phyloP scores from a whole-genome alignment of 2,329 filamentous ascomycete species.

The Hymenoscyphus fructigenus region DNA sequence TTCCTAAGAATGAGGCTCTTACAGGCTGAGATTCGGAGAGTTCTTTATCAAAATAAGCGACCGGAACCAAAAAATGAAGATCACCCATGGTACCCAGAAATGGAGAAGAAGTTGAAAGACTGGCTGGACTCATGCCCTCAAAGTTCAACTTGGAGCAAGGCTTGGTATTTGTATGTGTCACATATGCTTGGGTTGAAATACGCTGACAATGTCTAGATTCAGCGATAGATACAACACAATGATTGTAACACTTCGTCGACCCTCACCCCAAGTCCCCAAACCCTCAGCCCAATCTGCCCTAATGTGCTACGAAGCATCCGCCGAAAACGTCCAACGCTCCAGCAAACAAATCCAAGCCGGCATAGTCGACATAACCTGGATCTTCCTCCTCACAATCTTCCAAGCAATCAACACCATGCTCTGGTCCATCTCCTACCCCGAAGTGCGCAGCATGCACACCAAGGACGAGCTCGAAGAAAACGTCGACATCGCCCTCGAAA shows the following conservation, averaged over 20 bases:
- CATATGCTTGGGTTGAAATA: not conserved
- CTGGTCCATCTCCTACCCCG: slow-evolving; percentile 86
- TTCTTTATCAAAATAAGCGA: slow-evolving; percentile 81
- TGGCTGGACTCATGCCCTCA: slow-evolving; percentile 79
- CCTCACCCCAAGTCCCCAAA: slow-evolving; percentile 86
- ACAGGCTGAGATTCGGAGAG: slow-evolving; percentile 83
- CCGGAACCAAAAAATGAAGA: slow-evolving; percentile 73
- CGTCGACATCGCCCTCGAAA: slow-evolving; percentile 72
- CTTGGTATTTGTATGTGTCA: slow-evolving; percentile 57
- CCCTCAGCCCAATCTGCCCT: slow-evolving; percentile 77
- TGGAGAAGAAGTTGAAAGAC: slow-evolving; percentile 73
- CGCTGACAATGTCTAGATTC: slow-evolving; percentile 50
- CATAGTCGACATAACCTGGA: slow-evolving; percentile 86
- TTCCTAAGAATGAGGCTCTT: slow-evolving; percentile 88
- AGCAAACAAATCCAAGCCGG: slow-evolving; percentile 74
- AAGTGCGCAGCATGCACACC: slow-evolving; percentile 71
- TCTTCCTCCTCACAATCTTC: slow-evolving; percentile 85
- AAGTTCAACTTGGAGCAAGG: slow-evolving; percentile 68
- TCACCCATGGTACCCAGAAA: slow-evolving; percentile 83
- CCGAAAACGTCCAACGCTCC: slow-evolving; percentile 78
- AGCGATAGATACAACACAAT: slow-evolving; percentile 77
- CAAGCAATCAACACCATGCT: slow-evolving; percentile 89
- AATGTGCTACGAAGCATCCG: slow-evolving; percentile 79
- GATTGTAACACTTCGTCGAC: slow-evolving; percentile 82
- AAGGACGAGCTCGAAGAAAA: slow-evolving; percentile 75